phyloP scores from a whole-genome alignment of 371 early-diverging fungal species.

The Sporodiniella umbellata region DNA sequence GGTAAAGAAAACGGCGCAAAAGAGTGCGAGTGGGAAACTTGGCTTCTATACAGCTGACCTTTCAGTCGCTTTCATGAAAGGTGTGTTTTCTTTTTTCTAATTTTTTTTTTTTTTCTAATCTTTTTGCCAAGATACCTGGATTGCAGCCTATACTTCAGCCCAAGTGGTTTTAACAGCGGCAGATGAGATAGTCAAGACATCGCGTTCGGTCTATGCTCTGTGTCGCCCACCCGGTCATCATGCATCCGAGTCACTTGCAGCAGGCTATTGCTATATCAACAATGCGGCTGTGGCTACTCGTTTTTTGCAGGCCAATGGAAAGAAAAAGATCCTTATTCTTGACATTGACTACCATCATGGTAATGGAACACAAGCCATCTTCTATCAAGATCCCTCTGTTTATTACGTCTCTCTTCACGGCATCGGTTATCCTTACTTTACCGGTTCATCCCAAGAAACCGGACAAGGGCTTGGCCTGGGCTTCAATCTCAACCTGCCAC shows the following conservation, averaged over 20 bases:
- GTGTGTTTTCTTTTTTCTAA: slow-evolving; percentile 16
- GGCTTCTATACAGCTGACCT: slow-evolving; percentile 58
- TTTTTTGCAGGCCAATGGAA: slow-evolving; percentile 44
- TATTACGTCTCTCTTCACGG: slow-evolving; percentile 59
- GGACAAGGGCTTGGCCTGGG: slow-evolving; percentile 56
- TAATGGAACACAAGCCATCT: slow-evolving; percentile 72
- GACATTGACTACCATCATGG: slow-evolving; percentile 73
- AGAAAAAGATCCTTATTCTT: slow-evolving; percentile 48
- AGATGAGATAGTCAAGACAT: slow-evolving; percentile 31
- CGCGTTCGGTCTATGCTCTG: slow-evolving; percentile 54
- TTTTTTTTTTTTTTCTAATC: neutral
- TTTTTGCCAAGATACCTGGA: slow-evolving; percentile 52
- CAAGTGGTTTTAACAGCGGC: slow-evolving; percentile 66
- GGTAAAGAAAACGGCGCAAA: slow-evolving; percentile 26
- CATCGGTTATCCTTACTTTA: slow-evolving; percentile 54
- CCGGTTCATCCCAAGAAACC: slow-evolving; percentile 56
- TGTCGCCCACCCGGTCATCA: slow-evolving; percentile 73
- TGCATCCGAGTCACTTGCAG: slow-evolving; percentile 53
- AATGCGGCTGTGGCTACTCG: slow-evolving; percentile 58
- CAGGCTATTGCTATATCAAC: slow-evolving; percentile 58
- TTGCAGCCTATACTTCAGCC: slow-evolving; percentile 61
- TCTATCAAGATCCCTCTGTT: slow-evolving; percentile 56
- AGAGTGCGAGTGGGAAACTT: slow-evolving; percentile 15
- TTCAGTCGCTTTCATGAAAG: slow-evolving; percentile 53
- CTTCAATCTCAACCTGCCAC: slow-evolving; percentile 71